phyloP scores from a whole-genome alignment of 371 early-diverging fungal species.

The Parasitella parasitica region DNA sequence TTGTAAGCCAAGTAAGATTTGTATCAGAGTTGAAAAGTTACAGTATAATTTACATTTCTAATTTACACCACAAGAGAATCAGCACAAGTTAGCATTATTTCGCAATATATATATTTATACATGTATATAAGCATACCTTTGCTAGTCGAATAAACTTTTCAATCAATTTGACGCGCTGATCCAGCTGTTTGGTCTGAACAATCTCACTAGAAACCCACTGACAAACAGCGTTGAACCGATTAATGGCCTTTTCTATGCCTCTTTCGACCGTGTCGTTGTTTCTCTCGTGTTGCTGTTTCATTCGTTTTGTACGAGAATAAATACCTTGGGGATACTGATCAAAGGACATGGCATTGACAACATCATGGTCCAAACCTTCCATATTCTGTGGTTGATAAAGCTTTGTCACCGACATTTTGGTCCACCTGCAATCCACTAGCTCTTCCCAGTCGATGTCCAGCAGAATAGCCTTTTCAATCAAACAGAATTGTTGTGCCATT shows the following conservation, averaged over 20 bases:
- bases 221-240: slow-evolving; percentile 69
- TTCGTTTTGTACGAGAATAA: slow-evolving; percentile 17
- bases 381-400: slow-evolving; percentile 2
- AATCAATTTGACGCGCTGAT: slow-evolving; percentile 61
- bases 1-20: slow-evolving; percentile 65
- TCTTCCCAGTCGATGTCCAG: slow-evolving; percentile 64
- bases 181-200: slow-evolving; percentile 50
- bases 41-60: slow-evolving; percentile 64
- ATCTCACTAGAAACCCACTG: slow-evolving; percentile 77
- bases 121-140: slow-evolving; percentile 36
- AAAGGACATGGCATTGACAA: neutral
- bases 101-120: no score
- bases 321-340: slow-evolving; percentile 12
- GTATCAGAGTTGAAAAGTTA: slow-evolving; percentile 66
- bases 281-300: slow-evolving; percentile 19
- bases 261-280: slow-evolving; percentile 17
- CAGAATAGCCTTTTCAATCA: slow-evolving; percentile 58
- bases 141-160: slow-evolving; percentile 77
- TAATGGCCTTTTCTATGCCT: slow-evolving; percentile 61
- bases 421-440: slow-evolving; percentile 61
- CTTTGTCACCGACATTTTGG: slow-evolving; percentile 38
- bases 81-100: no score
- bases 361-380: neutral
- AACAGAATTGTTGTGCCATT: slow-evolving; percentile 63
- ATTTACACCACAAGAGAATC: neutral